phyloP scores from a whole-genome alignment of 345 rosid genomes.

The Lenwebbia sp. region DNA sequence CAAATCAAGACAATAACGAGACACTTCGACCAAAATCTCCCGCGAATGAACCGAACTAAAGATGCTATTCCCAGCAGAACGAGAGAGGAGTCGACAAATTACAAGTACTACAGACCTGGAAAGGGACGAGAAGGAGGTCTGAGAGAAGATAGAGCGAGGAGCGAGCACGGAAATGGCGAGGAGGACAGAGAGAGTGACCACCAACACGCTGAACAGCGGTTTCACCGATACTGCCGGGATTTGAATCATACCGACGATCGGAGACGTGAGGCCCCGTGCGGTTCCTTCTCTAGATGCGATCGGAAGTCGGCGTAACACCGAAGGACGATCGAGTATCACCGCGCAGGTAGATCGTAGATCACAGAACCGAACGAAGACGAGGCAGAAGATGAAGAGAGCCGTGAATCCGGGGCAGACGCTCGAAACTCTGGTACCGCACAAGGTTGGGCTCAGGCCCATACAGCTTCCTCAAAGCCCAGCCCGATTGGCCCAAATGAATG shows the following conservation, averaged over 20 bases:
- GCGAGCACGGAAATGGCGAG: slow-evolving; percentile 46
- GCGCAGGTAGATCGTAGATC: not conserved
- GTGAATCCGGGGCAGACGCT: not conserved
- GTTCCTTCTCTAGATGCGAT: not conserved
- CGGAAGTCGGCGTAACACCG: not conserved
- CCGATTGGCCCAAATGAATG: not conserved
- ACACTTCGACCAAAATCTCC: not conserved
- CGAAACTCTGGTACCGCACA: not conserved
- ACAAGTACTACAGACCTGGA: slow-evolving; percentile 12
- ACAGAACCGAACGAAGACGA: not conserved
- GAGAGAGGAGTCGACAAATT: not conserved
- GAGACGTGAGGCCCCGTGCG: not conserved
- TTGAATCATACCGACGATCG: slow-evolving; percentile 8
- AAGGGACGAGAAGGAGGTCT: slow-evolving; percentile 6
- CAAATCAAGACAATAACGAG: not conserved
- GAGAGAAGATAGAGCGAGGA: slow-evolving; percentile 26
- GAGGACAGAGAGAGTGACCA: slow-evolving; percentile 48
- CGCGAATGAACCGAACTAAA: not conserved
- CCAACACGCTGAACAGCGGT: slow-evolving; percentile 41
- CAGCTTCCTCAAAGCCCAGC: not conserved
- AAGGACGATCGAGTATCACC: not conserved
- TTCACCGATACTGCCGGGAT: slow-evolving; percentile 51
- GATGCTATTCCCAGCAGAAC: not conserved
- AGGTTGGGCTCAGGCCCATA: not conserved
- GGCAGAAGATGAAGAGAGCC: not conserved